Base-by-base conservation (phyloP, 1,284 basidiomycete genomes). In the Ceratorhiza oryzae-sativae region DNA sequence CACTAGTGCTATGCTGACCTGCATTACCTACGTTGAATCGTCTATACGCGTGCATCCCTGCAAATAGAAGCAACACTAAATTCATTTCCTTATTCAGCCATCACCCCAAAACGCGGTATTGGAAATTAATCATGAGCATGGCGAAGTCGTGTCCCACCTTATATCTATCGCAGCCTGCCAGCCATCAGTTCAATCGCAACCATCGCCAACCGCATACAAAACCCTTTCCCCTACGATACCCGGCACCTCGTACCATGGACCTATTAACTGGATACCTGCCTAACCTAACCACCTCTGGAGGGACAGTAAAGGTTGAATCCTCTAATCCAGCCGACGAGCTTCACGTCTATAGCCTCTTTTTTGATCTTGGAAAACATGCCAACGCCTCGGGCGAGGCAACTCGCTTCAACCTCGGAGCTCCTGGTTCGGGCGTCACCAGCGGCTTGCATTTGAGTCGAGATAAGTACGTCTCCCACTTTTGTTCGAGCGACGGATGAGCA, bases 391-490 rank as follows among this genome's bases (percentile, higher is more conserved):
- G 13, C 10, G 25, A 8, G 3, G 42, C 55, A 2, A 32, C 3
- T 48, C 48, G 27, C 30, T 70, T 70, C 42, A 70, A 39, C 27
- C 55, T 70, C 13, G 67, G 55, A 8, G 18, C 4, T 20, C 39
- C 27, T 10, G 65, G 65, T 12, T 41, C 46, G 1, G 34, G 23
- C 23, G 45, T 70, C 30, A 59, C 55, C 18, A 32, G 55, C 15
- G 53, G 53, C 23, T 30, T 70, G 1, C 67, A 55, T 3, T 41
- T 70, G 39, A 70, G 53, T 27, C 13, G 67, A 48, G 67, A 70
- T 23, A 59, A 59, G 67, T 70, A 56, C 8, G 55, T 34, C 20
- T 27, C 20, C 9, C 6, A 51, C 13, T 39, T 39, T 13, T 39
- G 8, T 39, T 39, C 36, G 13, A 13, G 8, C 13, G 13, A 39